Percentiles rank a stretch among this genome's conserved stretches.
Evolutionary conservation across 306 rosid genomes (phyloP).

Genomic region (Hippophae tibetana): DNA sequence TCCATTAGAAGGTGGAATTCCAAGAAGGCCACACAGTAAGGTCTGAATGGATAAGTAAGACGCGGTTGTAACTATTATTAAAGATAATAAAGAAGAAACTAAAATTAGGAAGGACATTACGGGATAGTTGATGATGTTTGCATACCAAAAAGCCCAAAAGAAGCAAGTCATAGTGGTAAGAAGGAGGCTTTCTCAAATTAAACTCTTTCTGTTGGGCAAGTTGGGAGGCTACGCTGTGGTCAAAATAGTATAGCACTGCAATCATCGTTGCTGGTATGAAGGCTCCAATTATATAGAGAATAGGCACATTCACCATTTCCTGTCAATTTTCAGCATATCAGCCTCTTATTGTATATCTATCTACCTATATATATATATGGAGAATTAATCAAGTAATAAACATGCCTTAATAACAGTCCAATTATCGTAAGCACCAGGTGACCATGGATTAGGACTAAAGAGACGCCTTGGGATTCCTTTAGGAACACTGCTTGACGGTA

Average conservation of each 20-base stretch:
- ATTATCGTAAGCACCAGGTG: conserved; percentile 92
- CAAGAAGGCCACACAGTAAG: conserved; percentile 82
- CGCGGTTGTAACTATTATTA: neutral
- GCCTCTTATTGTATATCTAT: neutral
- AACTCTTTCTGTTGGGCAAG: conserved; percentile 95
- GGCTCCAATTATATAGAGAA: conserved; percentile 80
- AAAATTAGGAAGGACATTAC: neutral
- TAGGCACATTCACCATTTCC: conserved; percentile 88
- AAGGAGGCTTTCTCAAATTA: conserved; percentile 88
- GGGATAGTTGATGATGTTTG: neutral
- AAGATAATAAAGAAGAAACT: neutral
- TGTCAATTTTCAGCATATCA: conserved; percentile 21
- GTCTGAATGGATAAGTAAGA: conserved; percentile 39
- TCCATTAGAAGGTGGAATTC: conserved; percentile 94
- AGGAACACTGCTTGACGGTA: conserved; percentile 67
- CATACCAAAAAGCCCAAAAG: conserved; percentile 83
- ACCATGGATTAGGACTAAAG: conserved; percentile 98
- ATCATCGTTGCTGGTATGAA: conserved; percentile 97
- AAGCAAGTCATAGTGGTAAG: conserved; percentile 91
- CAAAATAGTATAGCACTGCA: conserved; percentile 93
- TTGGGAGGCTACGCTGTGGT: conserved; percentile 96
- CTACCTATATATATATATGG: no score
- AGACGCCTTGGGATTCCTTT: conserved; percentile 86
- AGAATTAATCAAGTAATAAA: neutral
- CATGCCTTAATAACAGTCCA: conserved; percentile 94